Conservation (phyloP, 2,329 filamentous ascomycete genomes). For the Penicillium polonicum region DNA sequence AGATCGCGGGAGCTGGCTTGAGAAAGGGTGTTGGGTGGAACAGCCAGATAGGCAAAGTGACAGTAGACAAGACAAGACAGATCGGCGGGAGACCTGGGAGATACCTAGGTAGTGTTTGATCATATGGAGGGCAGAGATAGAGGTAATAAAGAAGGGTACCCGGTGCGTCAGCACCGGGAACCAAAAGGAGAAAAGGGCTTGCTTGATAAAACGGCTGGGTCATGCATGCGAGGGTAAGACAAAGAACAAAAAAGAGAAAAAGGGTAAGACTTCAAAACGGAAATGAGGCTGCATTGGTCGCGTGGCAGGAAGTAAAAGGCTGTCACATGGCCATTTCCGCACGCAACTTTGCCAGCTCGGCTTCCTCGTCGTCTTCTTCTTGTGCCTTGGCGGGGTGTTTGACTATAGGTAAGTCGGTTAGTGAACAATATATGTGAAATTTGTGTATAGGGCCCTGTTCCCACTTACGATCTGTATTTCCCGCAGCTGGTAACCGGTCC, state of each 20-base stretch:
- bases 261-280: neutral
- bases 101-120: neutral
- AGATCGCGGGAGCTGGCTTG: neutral
- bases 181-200: conserved; percentile 11
- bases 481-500: conserved; percentile 71
- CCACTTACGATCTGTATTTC: conserved; percentile 73
- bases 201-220: conserved; percentile 20
- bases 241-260: conserved; percentile 10
- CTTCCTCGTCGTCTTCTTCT: conserved; percentile 93
- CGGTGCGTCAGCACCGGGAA: conserved; percentile 9
- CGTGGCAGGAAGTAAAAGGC: conserved; percentile 2
- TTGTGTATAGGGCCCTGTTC: neutral
- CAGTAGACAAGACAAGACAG: neutral
- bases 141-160: conserved; percentile 4
- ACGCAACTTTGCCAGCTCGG: conserved; percentile 86
- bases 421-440: neutral
- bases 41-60: conserved; percentile 8
- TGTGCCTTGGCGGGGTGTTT: conserved; percentile 49
- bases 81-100: neutral
- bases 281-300: conserved; percentile 10
- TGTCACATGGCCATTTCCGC: conserved; percentile 93
- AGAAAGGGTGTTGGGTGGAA: conserved; percentile 6
- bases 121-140: neutral
- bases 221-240: conserved; percentile 19
- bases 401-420: conserved; percentile 30